Conservation (phyloP, 441 rosid genomes). For the Jatropha podagrica region DNA sequence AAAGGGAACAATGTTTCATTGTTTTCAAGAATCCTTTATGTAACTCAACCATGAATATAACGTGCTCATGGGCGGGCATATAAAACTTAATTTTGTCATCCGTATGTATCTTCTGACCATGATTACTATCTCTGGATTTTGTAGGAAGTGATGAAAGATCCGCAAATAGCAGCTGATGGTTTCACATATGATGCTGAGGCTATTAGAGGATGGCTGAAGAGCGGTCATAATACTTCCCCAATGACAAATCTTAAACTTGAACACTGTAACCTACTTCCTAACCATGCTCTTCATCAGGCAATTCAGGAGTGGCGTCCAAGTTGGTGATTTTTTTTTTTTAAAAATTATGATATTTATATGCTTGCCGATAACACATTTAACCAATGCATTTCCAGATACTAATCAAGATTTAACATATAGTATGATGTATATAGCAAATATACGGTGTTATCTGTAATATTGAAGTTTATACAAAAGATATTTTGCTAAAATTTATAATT, state of each 20-base stretch:
- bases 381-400: background rate
- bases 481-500: too few relatives aligned
- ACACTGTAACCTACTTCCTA: slow-evolving; percentile 70
- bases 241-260: slow-evolving; percentile 88
- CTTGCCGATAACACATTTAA: background rate
- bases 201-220: slow-evolving; percentile 77
- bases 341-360: background rate
- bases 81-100: background rate
- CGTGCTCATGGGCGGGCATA: background rate
- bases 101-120: background rate
- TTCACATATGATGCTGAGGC: slow-evolving; percentile 92
- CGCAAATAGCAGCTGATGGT: slow-evolving; percentile 88
- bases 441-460: background rate
- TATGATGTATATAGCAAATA: slow-evolving; percentile 1
- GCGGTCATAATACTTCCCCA: slow-evolving; percentile 79
- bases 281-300: slow-evolving; percentile 79
- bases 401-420: background rate
- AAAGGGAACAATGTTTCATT: background rate
- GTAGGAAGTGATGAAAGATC: slow-evolving; percentile 89
- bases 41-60: too few relatives aligned
- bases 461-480: too few relatives aligned
- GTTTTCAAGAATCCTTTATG: background rate
- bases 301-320: slow-evolving; percentile 75
- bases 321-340: slow-evolving; percentile 33
- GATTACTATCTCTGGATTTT: slow-evolving; percentile 15